Evolutionary conservation across 2,329 filamentous ascomycete genomes (phyloP), one percentile per base, ranked within the genome.

Genomic region (Trichoderma sp.): DNA sequence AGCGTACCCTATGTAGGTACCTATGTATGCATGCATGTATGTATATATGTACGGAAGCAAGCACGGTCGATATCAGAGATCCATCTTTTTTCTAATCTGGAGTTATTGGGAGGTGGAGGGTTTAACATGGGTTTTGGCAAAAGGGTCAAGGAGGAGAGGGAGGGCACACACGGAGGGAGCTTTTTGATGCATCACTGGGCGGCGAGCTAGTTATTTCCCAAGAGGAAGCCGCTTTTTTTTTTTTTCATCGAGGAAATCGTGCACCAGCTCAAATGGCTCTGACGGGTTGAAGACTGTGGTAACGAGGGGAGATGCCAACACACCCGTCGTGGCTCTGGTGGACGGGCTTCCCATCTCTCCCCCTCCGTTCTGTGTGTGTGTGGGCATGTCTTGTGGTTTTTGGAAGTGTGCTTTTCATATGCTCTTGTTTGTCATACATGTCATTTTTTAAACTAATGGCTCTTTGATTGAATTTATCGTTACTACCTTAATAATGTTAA

Each of bases 341-440:
- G 29, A 17, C 5, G 13, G 29, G 13, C 52, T 15, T 48, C 42
- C 32, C n/a, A 13, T 45, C 34, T 64, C 22, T 64, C 12, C 17
- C 15, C n/a, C 68, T 50, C 50, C 45, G n/a, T 67, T 69, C 60
- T 58, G 64, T 59, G 53, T 60, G 35, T 66, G 59, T 71, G 25
- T 48, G 6, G 15, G 37, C 17, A 54, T 34, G n/a, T n/a, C 15
- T 52, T 22, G 32, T 29, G 35, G 35, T 64, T 35, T 35, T 48
- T 34, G 37, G 29, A 6, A 19, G 22, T 48, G n/a, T 48, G 63
- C 59, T 45, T 32, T 52, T 15, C 50, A 57, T 29, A 35, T 57
- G 15, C 27, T 48, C 19, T 19, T 65, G 39, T 45, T 32, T 15
- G 19, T 22, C 25, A 35, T 56, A 35, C 25, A 48, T 56, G 29